Evolutionary conservation across 768 basidiomycete genomes (phyloP), one percentile per base, ranked within the genome.

Genomic region (Hygrophoropsis aurantiaca): DNA sequence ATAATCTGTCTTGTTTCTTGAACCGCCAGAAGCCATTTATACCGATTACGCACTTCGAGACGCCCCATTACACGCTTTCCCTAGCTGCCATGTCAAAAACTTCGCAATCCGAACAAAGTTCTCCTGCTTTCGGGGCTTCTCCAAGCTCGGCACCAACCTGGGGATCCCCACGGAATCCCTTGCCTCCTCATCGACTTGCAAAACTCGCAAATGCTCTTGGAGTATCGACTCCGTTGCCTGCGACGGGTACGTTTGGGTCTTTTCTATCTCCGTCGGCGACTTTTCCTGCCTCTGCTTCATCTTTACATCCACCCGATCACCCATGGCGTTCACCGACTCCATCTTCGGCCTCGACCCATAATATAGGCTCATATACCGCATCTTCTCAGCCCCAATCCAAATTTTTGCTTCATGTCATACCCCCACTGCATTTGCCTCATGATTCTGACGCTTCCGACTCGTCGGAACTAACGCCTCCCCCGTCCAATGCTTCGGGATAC

Each of bases 191-290:
- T 55, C 76, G 87, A 11, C 80, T 92, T 9, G 90, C 87, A 27
- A 88, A 85, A 55, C 73, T 93, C 19, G 90, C 89, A 13, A 92
- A 92, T 59, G 90, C 90, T 3, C 81, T 93, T 36, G 90, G 90
- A 38, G 82, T 93, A 30, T 74, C 86, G 3, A 84, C 82, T 0
- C 90, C 90, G 0, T 62, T 87, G 42, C 89, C 89, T 5, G 73
- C 75, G 23, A 68, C 73, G 42, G 67, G 58, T 41, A 37, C 46
- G 38, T 51, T 54, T 35, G 9, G 49, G 37, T 20, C 57, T 23
- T 44, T 47, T 33, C 30, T 52, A 11, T 57, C 55, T 6, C 46
- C 44, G 7, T 40, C 57, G 3, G 43, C 45, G 2, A 7, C 48
- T 26, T 51, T 40, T 52, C 41, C 49, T 40, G 55, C 55, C 27